These are phyloP conservation scores for Exophiala dermatitidis DNA, from an alignment of 2,329 filamentous ascomycete species.

Conservation along the genomic window DNA sequence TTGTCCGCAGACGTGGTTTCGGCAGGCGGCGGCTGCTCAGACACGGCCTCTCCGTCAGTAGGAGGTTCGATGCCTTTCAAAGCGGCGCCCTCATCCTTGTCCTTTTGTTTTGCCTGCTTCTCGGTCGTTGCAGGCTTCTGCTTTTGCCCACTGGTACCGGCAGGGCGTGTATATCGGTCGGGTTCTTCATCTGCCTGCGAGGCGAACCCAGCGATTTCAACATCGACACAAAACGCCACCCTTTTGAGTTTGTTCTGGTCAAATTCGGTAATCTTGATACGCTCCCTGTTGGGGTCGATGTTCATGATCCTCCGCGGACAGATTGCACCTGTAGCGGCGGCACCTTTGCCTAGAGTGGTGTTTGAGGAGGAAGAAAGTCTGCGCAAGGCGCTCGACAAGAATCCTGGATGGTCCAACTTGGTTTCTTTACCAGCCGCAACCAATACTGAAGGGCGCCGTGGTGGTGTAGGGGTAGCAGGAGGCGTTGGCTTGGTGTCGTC, in stretches of 20 bases:
- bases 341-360: conserved; percentile 46
- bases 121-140: conserved; percentile 27
- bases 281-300: conserved; percentile 68
- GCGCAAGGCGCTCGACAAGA: conserved; percentile 73
- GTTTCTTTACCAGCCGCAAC: conserved; percentile 40
- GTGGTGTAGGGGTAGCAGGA: conserved; percentile 46
- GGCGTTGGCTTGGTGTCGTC: conserved; percentile 31
- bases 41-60: conserved; percentile 50
- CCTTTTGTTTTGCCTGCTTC: conserved; percentile 48
- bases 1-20: conserved; percentile 22
- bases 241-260: conserved; percentile 73
- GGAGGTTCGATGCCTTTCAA: conserved; percentile 59
- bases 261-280: conserved; percentile 72
- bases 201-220: conserved; percentile 87
- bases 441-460: conserved; percentile 24
- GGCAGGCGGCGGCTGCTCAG: conserved; percentile 28
- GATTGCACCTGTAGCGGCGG: conserved; percentile 54
- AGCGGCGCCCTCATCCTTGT: conserved; percentile 65
- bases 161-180: conserved; percentile 35
- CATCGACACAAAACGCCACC: conserved; percentile 93
- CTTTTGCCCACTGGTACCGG: conserved; percentile 20
- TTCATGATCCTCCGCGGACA: conserved; percentile 80
- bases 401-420: conserved; percentile 59
- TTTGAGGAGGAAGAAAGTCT: conserved; percentile 65
- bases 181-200: conserved; percentile 60